Percentiles rank a stretch among this genome's conserved stretches.
Evolutionary conservation across 83 land plant genomes (phyloP).

Genomic region (Larix sibirica): DNA sequence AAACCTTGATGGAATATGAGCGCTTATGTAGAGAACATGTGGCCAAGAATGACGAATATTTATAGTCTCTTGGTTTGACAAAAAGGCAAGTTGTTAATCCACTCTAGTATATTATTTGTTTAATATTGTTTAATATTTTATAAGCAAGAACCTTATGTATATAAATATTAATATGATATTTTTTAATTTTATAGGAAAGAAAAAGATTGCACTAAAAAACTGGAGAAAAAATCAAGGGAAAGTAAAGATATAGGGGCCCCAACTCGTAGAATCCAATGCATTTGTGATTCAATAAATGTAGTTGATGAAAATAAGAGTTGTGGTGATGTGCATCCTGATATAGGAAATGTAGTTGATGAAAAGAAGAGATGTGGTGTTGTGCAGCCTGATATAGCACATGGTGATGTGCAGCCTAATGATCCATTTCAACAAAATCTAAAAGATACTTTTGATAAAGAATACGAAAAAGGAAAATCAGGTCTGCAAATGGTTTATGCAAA

Average conservation of each 20-base stretch:
- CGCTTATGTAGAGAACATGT: neutral
- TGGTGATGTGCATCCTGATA: too few relatives aligned
- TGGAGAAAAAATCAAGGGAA: neutral
- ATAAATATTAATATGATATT: neutral
- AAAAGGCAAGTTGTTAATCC: neutral
- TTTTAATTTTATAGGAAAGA: neutral
- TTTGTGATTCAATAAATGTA: too few relatives aligned
- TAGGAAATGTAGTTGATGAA: too few relatives aligned
- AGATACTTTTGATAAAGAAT: too few relatives aligned
- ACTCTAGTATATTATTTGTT: slow-evolving; percentile 12
- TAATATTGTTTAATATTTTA: neutral
- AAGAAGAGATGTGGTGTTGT: too few relatives aligned
- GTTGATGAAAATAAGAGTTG: too few relatives aligned
- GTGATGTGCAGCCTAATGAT: too few relatives aligned
- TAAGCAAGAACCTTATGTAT: neutral
- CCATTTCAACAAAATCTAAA: too few relatives aligned
- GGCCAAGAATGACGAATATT: slow-evolving; percentile 5
- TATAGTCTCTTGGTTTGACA: neutral
- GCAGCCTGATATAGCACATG: too few relatives aligned
- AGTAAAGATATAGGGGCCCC: neutral
- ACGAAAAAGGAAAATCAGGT: too few relatives aligned
- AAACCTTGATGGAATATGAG: neutral
- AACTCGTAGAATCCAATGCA: too few relatives aligned
- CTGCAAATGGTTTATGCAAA: too few relatives aligned
- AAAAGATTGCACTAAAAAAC: neutral